Base-by-base conservation (phyloP, 108 stramenopile genomes). In the Mediolabrus comicus region DNA sequence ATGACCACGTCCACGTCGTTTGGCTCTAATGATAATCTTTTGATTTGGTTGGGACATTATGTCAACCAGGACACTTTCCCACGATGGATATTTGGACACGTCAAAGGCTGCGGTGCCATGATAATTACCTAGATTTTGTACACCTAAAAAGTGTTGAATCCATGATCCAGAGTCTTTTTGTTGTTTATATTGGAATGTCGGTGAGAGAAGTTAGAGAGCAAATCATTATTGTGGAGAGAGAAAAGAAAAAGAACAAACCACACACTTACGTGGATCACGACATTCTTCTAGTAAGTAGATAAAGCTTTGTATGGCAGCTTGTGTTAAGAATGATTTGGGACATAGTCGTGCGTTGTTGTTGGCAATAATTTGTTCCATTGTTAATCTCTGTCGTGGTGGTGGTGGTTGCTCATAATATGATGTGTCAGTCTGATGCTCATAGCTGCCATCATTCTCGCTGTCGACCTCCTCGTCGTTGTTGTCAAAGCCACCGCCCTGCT, bases 41-140 rank as follows among this genome's bases (percentile, higher is more conserved):
- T 81, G 85, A 33, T 82, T 71, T 9, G 85, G 83, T 31, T 80
- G 83, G 2, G 55, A 32, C 62, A 89, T 71, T 39, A 88, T 55
- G 14, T 90, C 86, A 17, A 82, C n/a, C 8, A 94, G 82, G 6
- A 83, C 25, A 10, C 83, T 72, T 58, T 90, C 86, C 92, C 92
- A 94, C 7, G 59, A 68, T 6, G 80, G 84, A 67, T 81, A 87
- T 14, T 19, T 41, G 0, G 85, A 84, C 0, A 87, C 35, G 62
- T 94, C 82, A 52, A 94, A 81, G 2, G 88, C 87, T 8, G 88
- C 92, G 14, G 84, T 85, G n/a, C 92, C 92, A 67, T 94, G 92
- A 65, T 78, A 94, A 34, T 75, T 79, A 2, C 75, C 78, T 28
- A 91, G 53, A 51, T 86, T 86, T 49, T 61, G 30, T 19, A 68